Evolutionary conservation across 192 early-diverging fungal genomes (phyloP), one percentile per base, ranked within the genome.

Genomic region (Jimgerdemannia flammicorona): DNA sequence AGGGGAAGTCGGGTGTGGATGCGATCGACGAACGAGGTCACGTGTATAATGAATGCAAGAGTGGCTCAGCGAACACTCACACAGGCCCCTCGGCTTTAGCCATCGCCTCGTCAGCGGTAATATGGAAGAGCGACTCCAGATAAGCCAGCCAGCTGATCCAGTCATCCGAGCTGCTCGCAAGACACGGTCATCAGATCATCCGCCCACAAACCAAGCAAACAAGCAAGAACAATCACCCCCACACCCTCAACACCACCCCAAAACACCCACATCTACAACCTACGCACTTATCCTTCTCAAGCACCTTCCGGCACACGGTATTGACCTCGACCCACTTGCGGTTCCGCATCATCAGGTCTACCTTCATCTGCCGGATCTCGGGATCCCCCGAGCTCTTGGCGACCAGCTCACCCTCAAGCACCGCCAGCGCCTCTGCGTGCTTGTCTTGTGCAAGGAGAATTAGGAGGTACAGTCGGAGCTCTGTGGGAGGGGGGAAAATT

Each of bases 401-500:
- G 43, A 86, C 87, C 64, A 96, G 82, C 0, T 87, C 81, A 29
- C 85, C 85, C 42, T 92, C 83, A 40, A 97, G 67, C 3, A 93
- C 78, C 1, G 80, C 85, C 3, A 95, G 71, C 59, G 92, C 95
- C 39, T 90, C 90, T 11, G 83, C 79, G 19, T 87, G 76, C 72
- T 94, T 94, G 44, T 87, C 83, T 75, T 95, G 93, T 10, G 84
- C 77, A 49, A 91, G 82, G 6, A 97, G 83, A 20, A 96, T 85
- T 63, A 91, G 83, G 4, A 96, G 71, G 67, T 94, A 95, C 3
- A 97, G 77, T 40, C 92, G 90, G 70, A 96, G 81, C 64, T 91
- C 94, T 90, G 77, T n/a, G n/a, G 40, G 11, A 40, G 7, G 20
- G 17, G 20, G 67, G 18, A 64, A 70, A 54, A 78, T n/a, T 17